Evolutionary conservation across 805 yeast genomes (phyloP).

Genomic region (Ogataea ganodermae): DNA sequence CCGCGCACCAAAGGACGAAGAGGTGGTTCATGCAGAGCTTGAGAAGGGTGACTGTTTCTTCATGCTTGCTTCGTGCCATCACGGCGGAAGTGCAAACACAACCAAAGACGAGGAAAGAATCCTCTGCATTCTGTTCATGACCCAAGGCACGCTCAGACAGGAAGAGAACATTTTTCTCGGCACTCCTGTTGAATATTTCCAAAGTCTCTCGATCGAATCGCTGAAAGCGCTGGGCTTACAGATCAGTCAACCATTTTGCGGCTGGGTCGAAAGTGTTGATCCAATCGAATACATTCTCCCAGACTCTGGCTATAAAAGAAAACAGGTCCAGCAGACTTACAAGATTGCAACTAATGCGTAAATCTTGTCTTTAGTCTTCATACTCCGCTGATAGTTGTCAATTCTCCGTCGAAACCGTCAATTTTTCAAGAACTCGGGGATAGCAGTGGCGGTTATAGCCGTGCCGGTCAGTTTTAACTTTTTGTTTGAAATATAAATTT

Average conservation of each 20-base stretch:
- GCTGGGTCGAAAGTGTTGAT: neutral
- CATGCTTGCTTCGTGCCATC: slow-evolving; percentile 27
- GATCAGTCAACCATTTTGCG: slow-evolving; percentile 2
- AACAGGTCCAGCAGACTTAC: neutral
- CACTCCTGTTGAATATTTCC: slow-evolving; percentile 15
- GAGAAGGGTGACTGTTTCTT: slow-evolving; percentile 28
- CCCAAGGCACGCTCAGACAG: slow-evolving; percentile 25
- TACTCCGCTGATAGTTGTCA: too few species aligned
- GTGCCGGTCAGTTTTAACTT: neutral
- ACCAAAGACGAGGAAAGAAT: slow-evolving; percentile 25
- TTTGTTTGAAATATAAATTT: neutral
- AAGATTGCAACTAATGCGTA: neutral
- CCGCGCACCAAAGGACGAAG: slow-evolving; percentile 21
- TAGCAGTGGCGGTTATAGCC: too few species aligned
- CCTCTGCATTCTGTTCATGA: slow-evolving; percentile 21
- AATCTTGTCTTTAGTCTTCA: too few species aligned
- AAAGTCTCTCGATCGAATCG: slow-evolving; percentile 9
- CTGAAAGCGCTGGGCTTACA: slow-evolving; percentile 17
- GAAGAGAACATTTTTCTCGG: slow-evolving; percentile 29
- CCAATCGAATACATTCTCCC: slow-evolving; percentile 1
- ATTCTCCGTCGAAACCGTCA: too few species aligned
- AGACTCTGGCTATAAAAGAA: neutral
- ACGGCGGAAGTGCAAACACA: slow-evolving; percentile 28
- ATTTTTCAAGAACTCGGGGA: too few species aligned
- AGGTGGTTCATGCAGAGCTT: slow-evolving; percentile 24